These are phyloP conservation scores for Cystoisospora suis DNA, from an alignment of 169 alveolate species.

Conservation along the genomic window DNA sequence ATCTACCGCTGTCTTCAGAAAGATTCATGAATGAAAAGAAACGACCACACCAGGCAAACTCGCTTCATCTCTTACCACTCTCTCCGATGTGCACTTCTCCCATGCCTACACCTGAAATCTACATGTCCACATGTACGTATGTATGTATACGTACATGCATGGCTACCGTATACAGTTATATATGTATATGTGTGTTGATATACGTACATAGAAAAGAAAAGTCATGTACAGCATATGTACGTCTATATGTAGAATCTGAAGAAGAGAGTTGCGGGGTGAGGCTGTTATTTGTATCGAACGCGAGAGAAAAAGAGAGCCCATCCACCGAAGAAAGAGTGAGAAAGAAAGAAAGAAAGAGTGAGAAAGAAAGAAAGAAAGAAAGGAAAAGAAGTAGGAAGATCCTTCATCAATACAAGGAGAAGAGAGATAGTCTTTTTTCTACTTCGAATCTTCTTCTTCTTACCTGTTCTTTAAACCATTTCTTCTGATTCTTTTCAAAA, in stretches of 20 bases:
- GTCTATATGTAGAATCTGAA: too few species aligned
- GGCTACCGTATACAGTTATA: neutral
- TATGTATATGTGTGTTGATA: neutral
- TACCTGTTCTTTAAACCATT: conserved; percentile 1
- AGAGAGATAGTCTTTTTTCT: neutral
- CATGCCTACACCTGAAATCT: too few species aligned
- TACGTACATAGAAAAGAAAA: neutral
- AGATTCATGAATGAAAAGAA: too few species aligned
- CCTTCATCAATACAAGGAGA: neutral
- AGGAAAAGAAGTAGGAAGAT: neutral
- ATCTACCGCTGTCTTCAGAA: neutral
- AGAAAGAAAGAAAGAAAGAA: neutral
- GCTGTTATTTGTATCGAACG: neutral
- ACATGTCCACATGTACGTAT: neutral
- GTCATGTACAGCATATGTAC: neutral
- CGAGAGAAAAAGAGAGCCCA: neutral
- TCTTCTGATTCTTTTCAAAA: neutral
- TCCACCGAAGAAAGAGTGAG: neutral
- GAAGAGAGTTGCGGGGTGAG: too few species aligned
- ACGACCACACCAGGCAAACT: neutral
- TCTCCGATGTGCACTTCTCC: too few species aligned
- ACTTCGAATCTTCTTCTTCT: neutral
- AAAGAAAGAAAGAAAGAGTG: neutral
- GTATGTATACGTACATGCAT: neutral
- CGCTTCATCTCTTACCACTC: neutral